phyloP scores from a whole-genome alignment of 176 grass and related monocot genomes.

The Cenchrus fungigraminus region DNA sequence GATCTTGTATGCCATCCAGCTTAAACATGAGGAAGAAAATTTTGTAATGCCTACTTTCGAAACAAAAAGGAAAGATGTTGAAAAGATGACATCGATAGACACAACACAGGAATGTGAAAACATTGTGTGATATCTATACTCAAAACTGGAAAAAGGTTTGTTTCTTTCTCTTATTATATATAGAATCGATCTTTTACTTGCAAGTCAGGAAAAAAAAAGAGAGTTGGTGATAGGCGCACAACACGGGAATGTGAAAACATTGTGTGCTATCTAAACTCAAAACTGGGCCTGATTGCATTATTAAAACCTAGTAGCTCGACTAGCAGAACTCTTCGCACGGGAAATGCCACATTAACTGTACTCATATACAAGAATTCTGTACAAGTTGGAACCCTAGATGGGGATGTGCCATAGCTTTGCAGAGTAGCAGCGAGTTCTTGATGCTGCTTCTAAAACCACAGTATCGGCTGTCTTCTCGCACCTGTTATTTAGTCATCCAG shows the following conservation, averaged over 20 bases:
- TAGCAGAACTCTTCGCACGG: not conserved
- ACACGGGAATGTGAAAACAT: not conserved
- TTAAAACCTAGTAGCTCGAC: not conserved
- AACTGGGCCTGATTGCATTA: constrained; percentile 8
- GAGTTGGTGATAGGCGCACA: not conserved
- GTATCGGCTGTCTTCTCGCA: not conserved
- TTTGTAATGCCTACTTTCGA: too few relatives aligned
- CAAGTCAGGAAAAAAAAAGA: not conserved
- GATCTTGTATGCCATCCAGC: too few relatives aligned
- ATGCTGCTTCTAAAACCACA: constrained; percentile 10
- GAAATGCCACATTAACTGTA: constrained; percentile 2
- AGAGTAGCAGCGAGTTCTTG: not conserved
- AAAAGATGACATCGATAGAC: too few relatives aligned
- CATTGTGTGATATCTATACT: too few relatives aligned
- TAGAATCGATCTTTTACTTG: too few relatives aligned
- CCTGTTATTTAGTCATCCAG: constrained; percentile 34
- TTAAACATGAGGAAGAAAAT: too few relatives aligned
- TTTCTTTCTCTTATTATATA: too few relatives aligned
- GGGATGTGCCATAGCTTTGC: not conserved
- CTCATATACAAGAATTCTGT: constrained; percentile 42
- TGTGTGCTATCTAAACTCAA: constrained; percentile 31
- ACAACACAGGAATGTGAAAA: too few relatives aligned
- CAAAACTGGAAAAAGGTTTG: too few relatives aligned
- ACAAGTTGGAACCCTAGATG: constrained; percentile 42
- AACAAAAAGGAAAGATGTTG: too few relatives aligned